These are phyloP conservation scores for Punica granatum DNA, from an alignment of 345 rosid genomes.

Conservation along the genomic window DNA sequence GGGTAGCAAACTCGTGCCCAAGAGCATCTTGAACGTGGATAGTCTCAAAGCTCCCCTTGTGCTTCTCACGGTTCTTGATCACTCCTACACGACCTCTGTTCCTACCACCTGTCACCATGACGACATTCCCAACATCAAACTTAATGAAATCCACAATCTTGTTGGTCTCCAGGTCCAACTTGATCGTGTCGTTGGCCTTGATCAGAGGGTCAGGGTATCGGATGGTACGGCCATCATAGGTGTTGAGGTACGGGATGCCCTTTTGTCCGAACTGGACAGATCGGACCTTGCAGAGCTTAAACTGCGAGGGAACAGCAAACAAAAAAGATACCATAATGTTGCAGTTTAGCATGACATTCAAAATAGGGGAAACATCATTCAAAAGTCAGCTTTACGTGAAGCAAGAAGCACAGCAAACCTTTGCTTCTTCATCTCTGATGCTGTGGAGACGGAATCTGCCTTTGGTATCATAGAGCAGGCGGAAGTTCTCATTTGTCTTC, in stretches of 20 bases:
- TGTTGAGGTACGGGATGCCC: conserved; percentile 9
- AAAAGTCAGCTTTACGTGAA: not conserved
- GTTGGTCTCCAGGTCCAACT: conserved; percentile 8
- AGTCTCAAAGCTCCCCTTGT: conserved; percentile 6
- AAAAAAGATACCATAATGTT: not conserved
- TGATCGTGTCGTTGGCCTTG: conserved; percentile 9
- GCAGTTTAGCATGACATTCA: not conserved
- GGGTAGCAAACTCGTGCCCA: conserved; percentile 8
- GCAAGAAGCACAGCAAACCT: not conserved
- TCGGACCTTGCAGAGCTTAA: conserved; percentile 11
- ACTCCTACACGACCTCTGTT: conserved; percentile 8
- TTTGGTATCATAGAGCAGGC: conserved; percentile 9
- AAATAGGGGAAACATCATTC: not conserved
- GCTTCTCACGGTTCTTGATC: conserved; percentile 9
- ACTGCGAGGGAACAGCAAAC: not conserved
- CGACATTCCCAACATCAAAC: conserved; percentile 10
- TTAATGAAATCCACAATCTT: conserved; percentile 5
- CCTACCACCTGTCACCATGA: conserved; percentile 9
- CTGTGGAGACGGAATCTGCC: conserved; percentile 7
- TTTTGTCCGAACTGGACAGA: conserved; percentile 7
- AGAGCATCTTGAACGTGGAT: conserved; percentile 4
- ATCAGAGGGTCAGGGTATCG: conserved; percentile 10
- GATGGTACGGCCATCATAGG: conserved; percentile 10
- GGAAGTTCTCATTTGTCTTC: conserved; percentile 8
- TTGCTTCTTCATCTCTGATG: conserved; percentile 5